phyloP scores from a whole-genome alignment of 805 yeast species.

The Wickerhamia fluorescens region DNA sequence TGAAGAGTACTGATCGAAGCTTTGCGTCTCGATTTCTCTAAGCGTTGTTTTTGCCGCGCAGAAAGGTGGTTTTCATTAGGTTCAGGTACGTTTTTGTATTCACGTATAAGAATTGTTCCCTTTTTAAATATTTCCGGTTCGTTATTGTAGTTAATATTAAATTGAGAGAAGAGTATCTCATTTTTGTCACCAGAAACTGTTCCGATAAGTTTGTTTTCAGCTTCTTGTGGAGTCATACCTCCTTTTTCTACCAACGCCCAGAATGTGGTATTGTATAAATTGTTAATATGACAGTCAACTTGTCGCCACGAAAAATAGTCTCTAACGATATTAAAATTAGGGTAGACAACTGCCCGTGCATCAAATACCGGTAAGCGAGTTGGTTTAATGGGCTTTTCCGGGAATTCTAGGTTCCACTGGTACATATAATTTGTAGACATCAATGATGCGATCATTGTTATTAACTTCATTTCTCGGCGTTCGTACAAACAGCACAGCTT shows the following conservation, averaged over 20 bases:
- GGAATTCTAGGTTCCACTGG: constrained; percentile 59
- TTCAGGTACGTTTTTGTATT: constrained; percentile 18
- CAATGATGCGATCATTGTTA: constrained; percentile 73
- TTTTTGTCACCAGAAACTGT: constrained; percentile 81
- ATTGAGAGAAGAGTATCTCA: constrained; percentile 71
- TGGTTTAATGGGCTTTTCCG: constrained; percentile 39
- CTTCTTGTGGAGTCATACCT: constrained; percentile 65
- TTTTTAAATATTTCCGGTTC: constrained; percentile 85
- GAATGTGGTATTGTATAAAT: constrained; percentile 85
- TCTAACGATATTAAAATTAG: constrained; percentile 49
- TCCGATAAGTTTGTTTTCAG: constrained; percentile 71
- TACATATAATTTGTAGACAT: constrained; percentile 71
- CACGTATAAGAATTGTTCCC: constrained; percentile 63
- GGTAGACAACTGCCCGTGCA: constrained; percentile 84
- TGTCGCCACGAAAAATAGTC: constrained; percentile 95
- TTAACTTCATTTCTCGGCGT: constrained; percentile 74
- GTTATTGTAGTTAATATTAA: constrained; percentile 83
- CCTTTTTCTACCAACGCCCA: constrained; percentile 78
- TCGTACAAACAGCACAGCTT: constrained; percentile 66
- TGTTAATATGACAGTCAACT: constrained; percentile 94
- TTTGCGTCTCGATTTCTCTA: constrained; percentile 42
- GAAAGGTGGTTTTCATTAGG: constrained; percentile 12
- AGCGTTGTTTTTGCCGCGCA: constrained; percentile 44
- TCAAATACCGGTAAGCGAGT: constrained; percentile 80
- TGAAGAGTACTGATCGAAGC: constrained; percentile 41